Percentiles rank a stretch among this genome's conserved stretches.
phyloP scores from a whole-genome alignment of 1,284 basidiomycete species.

The Puccinia horiana region DNA sequence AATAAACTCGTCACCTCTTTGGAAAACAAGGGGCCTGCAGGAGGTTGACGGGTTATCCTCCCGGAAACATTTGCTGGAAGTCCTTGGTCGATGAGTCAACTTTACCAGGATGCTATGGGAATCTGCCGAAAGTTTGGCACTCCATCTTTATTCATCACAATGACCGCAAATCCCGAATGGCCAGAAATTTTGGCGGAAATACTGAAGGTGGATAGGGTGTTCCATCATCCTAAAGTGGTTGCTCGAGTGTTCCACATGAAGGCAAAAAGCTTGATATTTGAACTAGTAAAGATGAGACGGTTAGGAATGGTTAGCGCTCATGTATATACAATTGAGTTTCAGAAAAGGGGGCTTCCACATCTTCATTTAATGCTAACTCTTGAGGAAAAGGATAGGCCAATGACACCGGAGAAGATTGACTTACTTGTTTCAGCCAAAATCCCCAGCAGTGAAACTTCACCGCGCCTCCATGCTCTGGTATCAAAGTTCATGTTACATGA shows the following conservation, averaged over 20 bases:
- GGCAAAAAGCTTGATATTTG: not conserved
- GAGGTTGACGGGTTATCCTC: slow-evolving; percentile 58
- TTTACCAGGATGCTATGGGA: too few relatives aligned
- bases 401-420: too few relatives aligned
- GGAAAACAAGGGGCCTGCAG: slow-evolving; percentile 54
- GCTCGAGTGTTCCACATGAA: slow-evolving; percentile 3
- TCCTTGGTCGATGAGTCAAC: too few relatives aligned
- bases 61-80: slow-evolving; percentile 60
- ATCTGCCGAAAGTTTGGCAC: too few relatives aligned
- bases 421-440: not conserved
- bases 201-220: not conserved
- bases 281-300: not conserved
- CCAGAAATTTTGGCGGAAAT: slow-evolving; percentile 56
- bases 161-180: too few relatives aligned
- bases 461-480: not conserved
- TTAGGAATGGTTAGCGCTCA: not conserved
- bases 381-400: too few relatives aligned
- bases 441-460: not conserved
- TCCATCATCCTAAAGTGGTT: not conserved
- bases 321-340: too few relatives aligned
- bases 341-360: too few relatives aligned
- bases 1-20: not conserved
- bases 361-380: too few relatives aligned
- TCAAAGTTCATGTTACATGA: not conserved
- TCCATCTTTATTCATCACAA: too few relatives aligned